phyloP scores from a whole-genome alignment of 2,329 filamentous ascomycete species.

The Botryotinia convoluta region DNA sequence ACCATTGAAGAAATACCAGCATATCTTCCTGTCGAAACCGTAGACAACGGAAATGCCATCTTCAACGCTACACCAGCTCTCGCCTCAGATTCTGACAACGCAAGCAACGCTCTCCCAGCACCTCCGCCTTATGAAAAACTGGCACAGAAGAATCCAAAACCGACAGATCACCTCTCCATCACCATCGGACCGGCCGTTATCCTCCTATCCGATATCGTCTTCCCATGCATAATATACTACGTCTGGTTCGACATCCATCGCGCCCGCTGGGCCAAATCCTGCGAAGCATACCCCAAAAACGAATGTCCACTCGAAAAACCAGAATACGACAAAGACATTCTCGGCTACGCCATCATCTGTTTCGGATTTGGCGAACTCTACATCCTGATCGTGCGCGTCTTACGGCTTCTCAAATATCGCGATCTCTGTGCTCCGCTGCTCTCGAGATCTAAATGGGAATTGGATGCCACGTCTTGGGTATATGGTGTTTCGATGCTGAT shows the following conservation, averaged over 20 bases:
- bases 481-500: slow-evolving; percentile 29
- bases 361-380: slow-evolving; percentile 30
- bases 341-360: slow-evolving; percentile 28
- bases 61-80: background rate
- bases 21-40: background rate
- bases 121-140: slow-evolving; percentile 27
- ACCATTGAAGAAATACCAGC: background rate
- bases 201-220: slow-evolving; percentile 28
- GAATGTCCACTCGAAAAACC: slow-evolving; percentile 24
- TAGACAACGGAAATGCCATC: slow-evolving; percentile 9
- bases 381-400: slow-evolving; percentile 25
- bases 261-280: slow-evolving; percentile 22
- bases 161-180: slow-evolving; percentile 29
- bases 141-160: slow-evolving; percentile 29
- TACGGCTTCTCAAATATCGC: slow-evolving; percentile 23
- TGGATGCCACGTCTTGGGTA: slow-evolving; percentile 31
- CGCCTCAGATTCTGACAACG: slow-evolving; percentile 1
- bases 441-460: slow-evolving; percentile 28
- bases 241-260: slow-evolving; percentile 20
- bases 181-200: slow-evolving; percentile 30
- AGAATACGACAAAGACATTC: slow-evolving; percentile 27
- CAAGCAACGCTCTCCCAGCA: background rate
- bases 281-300: slow-evolving; percentile 17
- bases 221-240: slow-evolving; percentile 32
- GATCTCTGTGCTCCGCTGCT: slow-evolving; percentile 29